Conservation (phyloP, 345 rosid species). For the Litchi chinensis region DNA sequence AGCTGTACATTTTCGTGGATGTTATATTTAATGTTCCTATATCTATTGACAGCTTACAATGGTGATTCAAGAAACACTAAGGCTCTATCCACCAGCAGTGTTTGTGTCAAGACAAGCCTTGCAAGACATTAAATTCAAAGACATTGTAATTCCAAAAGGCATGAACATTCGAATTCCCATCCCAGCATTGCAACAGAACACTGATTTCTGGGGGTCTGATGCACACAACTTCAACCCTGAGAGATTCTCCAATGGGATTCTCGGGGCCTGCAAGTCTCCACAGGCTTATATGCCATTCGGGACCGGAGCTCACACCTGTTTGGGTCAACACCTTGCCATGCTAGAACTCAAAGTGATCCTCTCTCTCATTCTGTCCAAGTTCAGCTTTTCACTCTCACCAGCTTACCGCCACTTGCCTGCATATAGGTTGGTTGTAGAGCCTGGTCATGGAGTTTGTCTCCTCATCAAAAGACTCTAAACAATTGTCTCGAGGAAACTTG, state of each 20-base stretch:
- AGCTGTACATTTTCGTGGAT: neutral
- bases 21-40: neutral
- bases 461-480: slow-evolving; percentile 16
- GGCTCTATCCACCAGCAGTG: slow-evolving; percentile 43
- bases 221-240: slow-evolving; percentile 44
- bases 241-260: slow-evolving; percentile 44
- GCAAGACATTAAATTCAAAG: slow-evolving; percentile 38
- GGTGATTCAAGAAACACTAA: slow-evolving; percentile 40
- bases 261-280: slow-evolving; percentile 41
- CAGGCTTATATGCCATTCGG: slow-evolving; percentile 55
- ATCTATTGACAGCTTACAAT: slow-evolving; percentile 32
- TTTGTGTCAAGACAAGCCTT: slow-evolving; percentile 23
- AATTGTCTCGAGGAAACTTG: neutral
- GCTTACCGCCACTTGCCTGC: slow-evolving; percentile 44
- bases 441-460: slow-evolving; percentile 34
- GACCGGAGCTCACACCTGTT: slow-evolving; percentile 39
- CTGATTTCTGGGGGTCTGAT: slow-evolving; percentile 46
- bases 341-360: slow-evolving; percentile 43
- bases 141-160: slow-evolving; percentile 39
- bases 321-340: slow-evolving; percentile 51
- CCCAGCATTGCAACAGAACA: slow-evolving; percentile 32
- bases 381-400: slow-evolving; percentile 39
- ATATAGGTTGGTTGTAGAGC: slow-evolving; percentile 36
- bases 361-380: slow-evolving; percentile 34
- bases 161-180: slow-evolving; percentile 38